phyloP scores from a whole-genome alignment of 106 monocot species.

The Cymbidium sinense region DNA sequence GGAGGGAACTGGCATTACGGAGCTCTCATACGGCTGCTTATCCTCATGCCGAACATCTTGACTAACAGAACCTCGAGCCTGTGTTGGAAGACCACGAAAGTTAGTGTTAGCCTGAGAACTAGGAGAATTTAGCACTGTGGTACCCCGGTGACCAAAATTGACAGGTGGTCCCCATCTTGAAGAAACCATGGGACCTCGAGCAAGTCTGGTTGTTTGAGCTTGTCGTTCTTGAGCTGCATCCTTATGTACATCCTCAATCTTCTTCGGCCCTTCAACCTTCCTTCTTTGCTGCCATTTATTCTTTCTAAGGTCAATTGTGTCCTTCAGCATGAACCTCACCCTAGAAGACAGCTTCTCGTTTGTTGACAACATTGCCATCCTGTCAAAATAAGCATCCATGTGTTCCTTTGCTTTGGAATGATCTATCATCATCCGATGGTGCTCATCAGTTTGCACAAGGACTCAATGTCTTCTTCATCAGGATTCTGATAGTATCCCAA shows the following conservation, averaged over 20 bases:
- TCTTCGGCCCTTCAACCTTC: conserved; percentile 92
- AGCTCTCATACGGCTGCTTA: conserved; percentile 46
- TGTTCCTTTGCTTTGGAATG: conserved; percentile 59
- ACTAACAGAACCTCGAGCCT: conserved; percentile 24
- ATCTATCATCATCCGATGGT: conserved; percentile 86
- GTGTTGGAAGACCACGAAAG: conserved; percentile 33
- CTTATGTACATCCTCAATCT: conserved; percentile 91
- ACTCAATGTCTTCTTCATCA: conserved; percentile 84
- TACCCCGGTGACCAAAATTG: conserved; percentile 47
- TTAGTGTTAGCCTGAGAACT: conserved; percentile 34
- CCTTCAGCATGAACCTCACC: conserved; percentile 75
- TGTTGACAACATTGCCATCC: conserved; percentile 49
- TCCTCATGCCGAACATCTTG: conserved; percentile 71
- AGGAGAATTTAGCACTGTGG: conserved; percentile 36
- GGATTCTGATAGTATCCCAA: conserved; percentile 56
- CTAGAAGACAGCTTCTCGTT: conserved; percentile 60
- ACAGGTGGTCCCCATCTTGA: conserved; percentile 45
- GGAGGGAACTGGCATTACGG: conserved; percentile 45
- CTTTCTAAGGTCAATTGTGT: conserved; percentile 78
- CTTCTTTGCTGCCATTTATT: conserved; percentile 84
- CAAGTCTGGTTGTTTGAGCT: conserved; percentile 54
- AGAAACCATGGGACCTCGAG: conserved; percentile 50
- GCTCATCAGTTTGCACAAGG: conserved; percentile 89
- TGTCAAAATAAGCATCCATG: conserved; percentile 78
- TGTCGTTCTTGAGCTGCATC: conserved; percentile 93